Conservation (phyloP, 2,329 filamentous ascomycete species). For the Helotiales sp. region DNA sequence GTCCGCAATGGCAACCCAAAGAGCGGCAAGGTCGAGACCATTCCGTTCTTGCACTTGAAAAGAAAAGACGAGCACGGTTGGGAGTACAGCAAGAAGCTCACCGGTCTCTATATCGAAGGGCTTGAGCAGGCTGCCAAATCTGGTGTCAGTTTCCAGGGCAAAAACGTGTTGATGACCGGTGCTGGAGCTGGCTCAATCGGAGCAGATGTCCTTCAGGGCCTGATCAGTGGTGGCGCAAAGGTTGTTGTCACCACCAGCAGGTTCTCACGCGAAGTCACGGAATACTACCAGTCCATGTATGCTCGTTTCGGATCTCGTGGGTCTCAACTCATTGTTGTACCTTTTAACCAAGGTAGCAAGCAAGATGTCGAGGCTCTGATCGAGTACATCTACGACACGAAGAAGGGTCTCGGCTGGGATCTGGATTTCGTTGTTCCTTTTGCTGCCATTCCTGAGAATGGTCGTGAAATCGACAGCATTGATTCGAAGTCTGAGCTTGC, state of each 20-base stretch:
- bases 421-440: conserved; percentile 95
- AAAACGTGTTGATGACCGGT: conserved; percentile 97
- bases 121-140: conserved; percentile 83
- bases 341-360: conserved; percentile 98
- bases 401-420: conserved; percentile 97
- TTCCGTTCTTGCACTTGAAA: conserved; percentile 96
- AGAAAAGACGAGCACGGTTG: conserved; percentile 90
- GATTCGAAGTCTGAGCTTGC: conserved; percentile 98
- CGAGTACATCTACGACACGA: conserved; percentile 94
- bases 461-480: conserved; percentile 93
- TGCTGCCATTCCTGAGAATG: conserved; percentile 95
- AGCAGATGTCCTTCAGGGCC: conserved; percentile 91
- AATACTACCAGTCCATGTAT: conserved; percentile 99
- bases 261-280: conserved; percentile 95
- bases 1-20: conserved; percentile 56
- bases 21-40: conserved; percentile 89
- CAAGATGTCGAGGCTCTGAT: conserved; percentile 94
- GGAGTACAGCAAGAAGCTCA: conserved; percentile 99
- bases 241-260: conserved; percentile 95
- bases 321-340: conserved; percentile 95
- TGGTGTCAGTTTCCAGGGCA: conserved; percentile 90
- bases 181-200: conserved; percentile 97
- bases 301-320: conserved; percentile 89
- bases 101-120: conserved; percentile 87
- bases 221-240: conserved; percentile 95